Percentiles rank a stretch among this genome's conserved stretches.
These are phyloP conservation scores for Arthroderma sp. DNA, from an alignment of 2,329 filamentous ascomycete species.

Conservation along the genomic window DNA sequence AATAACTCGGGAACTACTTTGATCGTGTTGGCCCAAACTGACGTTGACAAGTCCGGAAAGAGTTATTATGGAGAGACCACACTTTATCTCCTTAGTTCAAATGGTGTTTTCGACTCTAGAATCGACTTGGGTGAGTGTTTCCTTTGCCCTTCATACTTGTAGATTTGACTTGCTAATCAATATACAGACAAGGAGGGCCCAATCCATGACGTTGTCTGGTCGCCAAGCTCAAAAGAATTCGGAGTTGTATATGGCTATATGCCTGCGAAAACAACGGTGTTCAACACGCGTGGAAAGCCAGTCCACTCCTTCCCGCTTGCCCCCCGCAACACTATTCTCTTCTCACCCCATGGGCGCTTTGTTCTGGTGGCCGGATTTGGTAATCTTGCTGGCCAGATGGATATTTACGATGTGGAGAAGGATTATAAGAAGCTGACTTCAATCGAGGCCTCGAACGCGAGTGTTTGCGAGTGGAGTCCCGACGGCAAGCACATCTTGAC, in stretches of 20 bases:
- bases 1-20: slow-evolving; percentile 82
- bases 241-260: slow-evolving; percentile 96
- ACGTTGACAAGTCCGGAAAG: slow-evolving; percentile 96
- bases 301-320: slow-evolving; percentile 75
- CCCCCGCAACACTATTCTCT: slow-evolving; percentile 87
- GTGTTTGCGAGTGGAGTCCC: slow-evolving; percentile 92
- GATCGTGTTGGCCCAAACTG: slow-evolving; percentile 90
- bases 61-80: slow-evolving; percentile 99
- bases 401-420: slow-evolving; percentile 91
- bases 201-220: slow-evolving; percentile 98
- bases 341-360: slow-evolving; percentile 87
- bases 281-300: slow-evolving; percentile 74
- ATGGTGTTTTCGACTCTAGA: slow-evolving; percentile 81
- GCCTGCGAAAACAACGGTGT: slow-evolving; percentile 98
- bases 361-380: slow-evolving; percentile 92
- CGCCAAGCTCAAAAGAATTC: slow-evolving; percentile 93
- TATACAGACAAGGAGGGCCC: slow-evolving; percentile 79
- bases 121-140: slow-evolving; percentile 52
- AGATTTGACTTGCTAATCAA: not conserved
- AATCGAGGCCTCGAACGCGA: slow-evolving; percentile 90
- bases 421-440: slow-evolving; percentile 86
- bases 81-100: slow-evolving; percentile 85
- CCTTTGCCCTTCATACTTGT: not conserved
- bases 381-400: slow-evolving; percentile 93
- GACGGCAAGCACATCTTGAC: slow-evolving; percentile 93